Evolutionary conservation across 2,329 filamentous ascomycete genomes (phyloP), one percentile per base, ranked within the genome.

Genomic region (Fonsecaea pedrosoi): DNA sequence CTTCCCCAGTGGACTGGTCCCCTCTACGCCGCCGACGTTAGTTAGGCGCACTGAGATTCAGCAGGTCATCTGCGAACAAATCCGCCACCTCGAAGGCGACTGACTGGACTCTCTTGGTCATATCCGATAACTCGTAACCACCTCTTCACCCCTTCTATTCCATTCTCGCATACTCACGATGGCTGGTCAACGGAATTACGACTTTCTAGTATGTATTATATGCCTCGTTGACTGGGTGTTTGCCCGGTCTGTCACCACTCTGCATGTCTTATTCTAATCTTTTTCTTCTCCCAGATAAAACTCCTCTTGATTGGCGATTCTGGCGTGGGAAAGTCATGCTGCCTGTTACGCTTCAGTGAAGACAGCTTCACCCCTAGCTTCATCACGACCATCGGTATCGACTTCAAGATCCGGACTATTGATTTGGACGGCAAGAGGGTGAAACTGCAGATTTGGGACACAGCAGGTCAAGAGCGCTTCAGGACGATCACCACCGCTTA

Each of bases 391-490:
- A 99, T 99, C 82, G 95, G 95, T 74, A 98, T 99, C 84, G 95
- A 99, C 83, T 99, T 99, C 86, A 99, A 99, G 87, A 99, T 99
- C 79, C 89, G 95, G 73, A 99, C 95, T 72, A 99, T 99, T 83
- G 95, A 99, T 83, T 86, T 99, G 74, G 95, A 99, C 82, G 94
- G 94, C 79, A 99, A 99, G 88, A 88, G 94, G 70, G 95, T 99
- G 76, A 99, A 99, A 86, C 84, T 99, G 78, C 95, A 99, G 85
- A 99, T 99, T 82, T 99, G 95, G 95, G 95, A 99, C 78, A 99
- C 95, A 32, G 95, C 95, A 62, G 95, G 95, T 63, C 95, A 99
- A 82, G 95, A 99, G 83, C 91, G 95, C 70, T 99, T 99, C 87
- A 89, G 95, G 73, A 99, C 95, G 71, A 99, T 99, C 83, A 99